These are phyloP conservation scores for Mycogone perniciosa DNA, from an alignment of 2,329 filamentous ascomycete genomes.

Conservation along the genomic window DNA sequence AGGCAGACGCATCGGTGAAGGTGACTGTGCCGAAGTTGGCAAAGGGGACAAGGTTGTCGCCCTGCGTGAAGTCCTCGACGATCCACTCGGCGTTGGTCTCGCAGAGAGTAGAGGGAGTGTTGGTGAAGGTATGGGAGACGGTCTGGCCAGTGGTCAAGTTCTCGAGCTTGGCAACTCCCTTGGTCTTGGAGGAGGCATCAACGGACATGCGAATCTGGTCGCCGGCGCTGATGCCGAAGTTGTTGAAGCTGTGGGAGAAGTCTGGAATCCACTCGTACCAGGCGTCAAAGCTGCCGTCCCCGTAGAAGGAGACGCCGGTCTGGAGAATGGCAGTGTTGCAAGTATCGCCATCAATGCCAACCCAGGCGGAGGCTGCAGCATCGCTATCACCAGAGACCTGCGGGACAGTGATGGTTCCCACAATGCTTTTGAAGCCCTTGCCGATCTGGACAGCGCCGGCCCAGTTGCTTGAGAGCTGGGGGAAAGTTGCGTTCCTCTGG, in stretches of 20 bases:
- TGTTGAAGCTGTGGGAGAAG: conserved; percentile 33
- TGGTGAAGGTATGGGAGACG: conserved; percentile 45
- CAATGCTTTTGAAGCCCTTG: conserved; percentile 21
- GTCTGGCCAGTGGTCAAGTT: conserved; percentile 47
- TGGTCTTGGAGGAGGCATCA: conserved; percentile 20
- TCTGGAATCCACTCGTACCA: conserved; percentile 44
- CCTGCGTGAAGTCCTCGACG: conserved; percentile 1
- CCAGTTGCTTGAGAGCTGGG: conserved; percentile 24
- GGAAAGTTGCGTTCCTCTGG: conserved; percentile 13
- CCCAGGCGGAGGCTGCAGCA: conserved; percentile 32
- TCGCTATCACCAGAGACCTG: conserved; percentile 15
- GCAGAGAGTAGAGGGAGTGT: conserved; percentile 38
- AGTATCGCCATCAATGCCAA: conserved; percentile 43
- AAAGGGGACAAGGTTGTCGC: neutral
- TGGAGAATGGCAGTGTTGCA: conserved; percentile 35
- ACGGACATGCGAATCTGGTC: conserved; percentile 27
- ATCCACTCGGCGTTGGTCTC: conserved; percentile 54
- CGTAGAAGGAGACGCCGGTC: conserved; percentile 35
- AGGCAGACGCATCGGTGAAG: conserved; percentile 5
- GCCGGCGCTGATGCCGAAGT: conserved; percentile 25
- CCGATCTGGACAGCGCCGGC: conserved; percentile 24
- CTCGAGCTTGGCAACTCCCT: conserved; percentile 27
- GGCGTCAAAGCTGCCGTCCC: conserved; percentile 32
- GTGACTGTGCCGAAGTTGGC: conserved; percentile 6
- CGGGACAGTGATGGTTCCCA: conserved; percentile 25